These are phyloP conservation scores for Triticum turgidum DNA, from an alignment of 176 grass and related monocot species.

Conservation along the genomic window DNA sequence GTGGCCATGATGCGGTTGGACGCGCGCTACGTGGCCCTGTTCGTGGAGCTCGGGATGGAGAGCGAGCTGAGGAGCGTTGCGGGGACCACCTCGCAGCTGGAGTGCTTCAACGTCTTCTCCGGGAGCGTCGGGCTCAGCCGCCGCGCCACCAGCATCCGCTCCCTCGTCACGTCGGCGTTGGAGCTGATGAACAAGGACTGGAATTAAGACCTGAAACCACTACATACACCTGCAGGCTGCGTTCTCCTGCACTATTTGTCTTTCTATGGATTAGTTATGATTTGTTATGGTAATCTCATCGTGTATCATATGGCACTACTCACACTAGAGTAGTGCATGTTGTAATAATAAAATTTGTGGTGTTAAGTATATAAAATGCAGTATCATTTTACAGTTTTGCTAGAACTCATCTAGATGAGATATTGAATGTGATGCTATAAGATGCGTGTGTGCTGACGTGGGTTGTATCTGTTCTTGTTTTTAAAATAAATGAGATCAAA, in stretches of 20 bases:
- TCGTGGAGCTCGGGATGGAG: slow-evolving; percentile 50
- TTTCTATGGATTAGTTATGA: neutral
- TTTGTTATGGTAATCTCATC: neutral
- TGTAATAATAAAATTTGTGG: too few species aligned
- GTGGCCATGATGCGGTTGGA: slow-evolving; percentile 58
- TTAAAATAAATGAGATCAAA: too few species aligned
- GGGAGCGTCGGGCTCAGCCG: slow-evolving; percentile 74
- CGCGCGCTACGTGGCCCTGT: slow-evolving; percentile 29
- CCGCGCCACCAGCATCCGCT: slow-evolving; percentile 34
- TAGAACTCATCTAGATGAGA: too few species aligned
- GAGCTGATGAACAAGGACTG: slow-evolving; percentile 33
- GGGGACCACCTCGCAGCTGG: slow-evolving; percentile 61
- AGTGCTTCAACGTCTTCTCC: slow-evolving; percentile 81
- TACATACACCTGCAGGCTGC: too few species aligned
- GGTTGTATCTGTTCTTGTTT: too few species aligned
- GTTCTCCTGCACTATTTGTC: neutral
- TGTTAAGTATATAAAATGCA: too few species aligned
- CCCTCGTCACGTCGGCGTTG: slow-evolving; percentile 45
- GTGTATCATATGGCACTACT: too few species aligned
- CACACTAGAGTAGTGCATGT: too few species aligned
- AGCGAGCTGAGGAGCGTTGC: slow-evolving; percentile 41
- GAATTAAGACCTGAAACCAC: neutral
- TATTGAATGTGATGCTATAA: too few species aligned
- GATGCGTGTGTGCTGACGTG: too few species aligned
- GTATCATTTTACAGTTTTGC: too few species aligned